Conservation (phyloP, 257 asterid genomes). For the Verbena officinalis region DNA sequence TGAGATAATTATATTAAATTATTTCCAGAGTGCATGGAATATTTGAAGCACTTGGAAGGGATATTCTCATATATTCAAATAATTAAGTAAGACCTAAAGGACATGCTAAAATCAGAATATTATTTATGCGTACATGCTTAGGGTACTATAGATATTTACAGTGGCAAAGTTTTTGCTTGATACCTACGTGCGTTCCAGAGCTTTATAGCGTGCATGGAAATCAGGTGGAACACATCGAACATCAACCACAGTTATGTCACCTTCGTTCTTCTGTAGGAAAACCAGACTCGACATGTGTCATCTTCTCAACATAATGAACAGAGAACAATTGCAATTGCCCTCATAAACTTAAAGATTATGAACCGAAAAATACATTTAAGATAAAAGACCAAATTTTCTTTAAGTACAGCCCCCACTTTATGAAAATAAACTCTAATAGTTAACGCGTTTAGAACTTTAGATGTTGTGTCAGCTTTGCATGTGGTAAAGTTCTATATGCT, state of each 20-base stretch:
- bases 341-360: slow-evolving; percentile 3
- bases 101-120: background rate
- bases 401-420: too few species aligned
- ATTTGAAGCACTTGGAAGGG: background rate
- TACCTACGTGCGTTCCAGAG: slow-evolving; percentile 97
- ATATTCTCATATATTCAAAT: background rate
- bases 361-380: slow-evolving; percentile 13
- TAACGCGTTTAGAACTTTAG: background rate
- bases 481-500: too few species aligned
- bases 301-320: slow-evolving; percentile 5
- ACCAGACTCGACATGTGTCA: slow-evolving; percentile 30
- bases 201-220: slow-evolving; percentile 89
- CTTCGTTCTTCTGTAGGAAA: slow-evolving; percentile 76
- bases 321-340: background rate
- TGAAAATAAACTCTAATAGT: background rate
- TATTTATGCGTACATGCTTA: slow-evolving; percentile 6
- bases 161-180: slow-evolving; percentile 32
- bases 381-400: slow-evolving; percentile 6
- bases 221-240: slow-evolving; percentile 76
- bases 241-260: slow-evolving; percentile 80
- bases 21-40: background rate
- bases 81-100: background rate
- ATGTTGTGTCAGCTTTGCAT: too few species aligned
- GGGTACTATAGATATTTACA: slow-evolving; percentile 16
- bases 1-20: background rate